Base-by-base conservation (phyloP, 2,329 filamentous ascomycete species). In the Blastomyces silverae region DNA sequence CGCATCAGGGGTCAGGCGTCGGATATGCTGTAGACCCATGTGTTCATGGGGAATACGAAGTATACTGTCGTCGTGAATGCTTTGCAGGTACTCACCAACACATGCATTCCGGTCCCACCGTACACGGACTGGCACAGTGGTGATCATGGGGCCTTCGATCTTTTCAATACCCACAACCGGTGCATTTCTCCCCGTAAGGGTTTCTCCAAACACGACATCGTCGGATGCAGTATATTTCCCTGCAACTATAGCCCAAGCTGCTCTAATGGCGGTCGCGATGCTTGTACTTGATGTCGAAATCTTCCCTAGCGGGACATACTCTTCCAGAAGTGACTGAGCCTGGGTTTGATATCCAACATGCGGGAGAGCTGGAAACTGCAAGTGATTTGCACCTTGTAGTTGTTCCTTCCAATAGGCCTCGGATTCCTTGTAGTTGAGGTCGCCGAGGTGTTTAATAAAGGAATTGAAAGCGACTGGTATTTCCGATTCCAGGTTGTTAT, bases 21-120 rank as follows among this genome's bases (percentile, higher is more conserved):
- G 81, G 65, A 81, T 80, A 64, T 80, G 74, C 61, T 79, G 79
- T 34, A 81, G 59, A 10, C 79, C 79, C 15, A 83, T 79, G 71
- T 89, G 85, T 74, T 89, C 84, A 69, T 87, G 82, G 0, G 84
- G 82, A 3, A 87, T 86, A 59, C 83, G 79, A 13, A 78, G 74
- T 0, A 84, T 76, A 0, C 80, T 56, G 34, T 66, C 79, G 25
- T 82, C 75, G 46, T 87, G 85, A 5, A 88, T 79, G 1, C 76
- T 72, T 57, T 81, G 79, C 4, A 88, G 75, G 66, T 81, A 87
- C 42, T 83, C 79, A 0, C 74, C 71, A 1, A 76, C 74, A 37
- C 72, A 73, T 58, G 75, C 69, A 61, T 69, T 61, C 20, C 71
- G 68, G 63, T 77, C 65, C 20, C 79, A 66, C 1, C 67, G 70